Conservation (phyloP, 805 yeast species). For the Kuraishia capsulata region DNA sequence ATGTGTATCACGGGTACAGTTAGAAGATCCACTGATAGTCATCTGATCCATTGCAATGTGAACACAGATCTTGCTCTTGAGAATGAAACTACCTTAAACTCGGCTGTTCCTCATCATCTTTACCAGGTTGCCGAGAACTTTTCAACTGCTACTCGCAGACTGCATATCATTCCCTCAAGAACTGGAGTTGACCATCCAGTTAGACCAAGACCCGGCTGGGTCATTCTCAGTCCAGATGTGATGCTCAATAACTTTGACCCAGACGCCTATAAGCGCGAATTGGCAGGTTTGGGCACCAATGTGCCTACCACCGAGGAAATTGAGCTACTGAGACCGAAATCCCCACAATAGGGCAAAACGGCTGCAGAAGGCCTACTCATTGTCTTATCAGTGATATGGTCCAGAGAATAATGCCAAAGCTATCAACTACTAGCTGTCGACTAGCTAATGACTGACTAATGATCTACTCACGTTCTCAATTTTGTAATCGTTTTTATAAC, state of each 20-base stretch:
- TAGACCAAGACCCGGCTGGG: constrained; percentile 81
- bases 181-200: constrained; percentile 60
- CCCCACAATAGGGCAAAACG: constrained; percentile 52
- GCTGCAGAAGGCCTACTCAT: background rate
- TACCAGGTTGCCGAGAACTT: constrained; percentile 85
- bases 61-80: constrained; percentile 85
- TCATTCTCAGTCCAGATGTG: constrained; percentile 77
- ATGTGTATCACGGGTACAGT: constrained; percentile 97
- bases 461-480: too few relatives aligned
- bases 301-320: constrained; percentile 68
- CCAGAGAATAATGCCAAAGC: background rate
- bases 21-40: constrained; percentile 73
- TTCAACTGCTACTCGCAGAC: constrained; percentile 68
- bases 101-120: constrained; percentile 63
- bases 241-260: constrained; percentile 62
- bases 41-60: constrained; percentile 83
- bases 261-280: constrained; percentile 31
- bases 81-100: constrained; percentile 25
- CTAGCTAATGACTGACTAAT: constrained; percentile 1
- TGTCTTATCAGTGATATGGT: background rate
- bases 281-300: constrained; percentile 35
- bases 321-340: constrained; percentile 75
- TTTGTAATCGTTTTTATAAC: too few relatives aligned
- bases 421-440: constrained; percentile 2
- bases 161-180: constrained; percentile 76